Evolutionary conservation across 2,329 filamentous ascomycete species (phyloP).

Genomic region (Teratosphaeria nubilosa): DNA sequence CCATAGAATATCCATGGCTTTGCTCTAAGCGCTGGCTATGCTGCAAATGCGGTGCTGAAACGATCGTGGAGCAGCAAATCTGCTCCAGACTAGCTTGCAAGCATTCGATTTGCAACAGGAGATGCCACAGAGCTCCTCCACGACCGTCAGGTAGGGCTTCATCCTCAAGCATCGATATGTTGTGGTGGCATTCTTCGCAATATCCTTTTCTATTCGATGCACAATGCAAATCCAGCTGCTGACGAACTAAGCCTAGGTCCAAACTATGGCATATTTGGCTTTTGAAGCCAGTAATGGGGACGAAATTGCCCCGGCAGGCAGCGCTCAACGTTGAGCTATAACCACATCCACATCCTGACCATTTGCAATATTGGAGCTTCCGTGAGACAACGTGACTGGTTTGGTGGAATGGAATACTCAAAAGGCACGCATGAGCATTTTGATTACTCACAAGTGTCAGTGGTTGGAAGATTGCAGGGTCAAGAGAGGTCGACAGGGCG

Average conservation of each 20-base stretch:
- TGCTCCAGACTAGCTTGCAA: constrained; percentile 17
- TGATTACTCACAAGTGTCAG: too few species aligned
- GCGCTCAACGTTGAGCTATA: too few species aligned
- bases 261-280: background rate
- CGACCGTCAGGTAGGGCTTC: background rate
- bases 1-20: constrained; percentile 8
- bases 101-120: constrained; percentile 14
- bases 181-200: background rate
- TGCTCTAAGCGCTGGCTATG: constrained; percentile 20
- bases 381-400: too few species aligned
- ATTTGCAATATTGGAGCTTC: too few species aligned
- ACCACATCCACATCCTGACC: too few species aligned
- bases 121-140: background rate
- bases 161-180: background rate
- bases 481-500: too few species aligned
- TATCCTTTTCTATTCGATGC: background rate
- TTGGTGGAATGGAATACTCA: too few species aligned
- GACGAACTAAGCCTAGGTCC: background rate
- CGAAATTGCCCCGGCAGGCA: too few species aligned
- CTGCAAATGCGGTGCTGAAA: constrained; percentile 15
- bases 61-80: constrained; percentile 21
- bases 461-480: too few species aligned
- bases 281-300: background rate
- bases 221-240: background rate
- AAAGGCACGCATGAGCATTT: too few species aligned